Base-by-base conservation (phyloP, 2,329 filamentous ascomycete species). In the Talaromyces sp. region DNA sequence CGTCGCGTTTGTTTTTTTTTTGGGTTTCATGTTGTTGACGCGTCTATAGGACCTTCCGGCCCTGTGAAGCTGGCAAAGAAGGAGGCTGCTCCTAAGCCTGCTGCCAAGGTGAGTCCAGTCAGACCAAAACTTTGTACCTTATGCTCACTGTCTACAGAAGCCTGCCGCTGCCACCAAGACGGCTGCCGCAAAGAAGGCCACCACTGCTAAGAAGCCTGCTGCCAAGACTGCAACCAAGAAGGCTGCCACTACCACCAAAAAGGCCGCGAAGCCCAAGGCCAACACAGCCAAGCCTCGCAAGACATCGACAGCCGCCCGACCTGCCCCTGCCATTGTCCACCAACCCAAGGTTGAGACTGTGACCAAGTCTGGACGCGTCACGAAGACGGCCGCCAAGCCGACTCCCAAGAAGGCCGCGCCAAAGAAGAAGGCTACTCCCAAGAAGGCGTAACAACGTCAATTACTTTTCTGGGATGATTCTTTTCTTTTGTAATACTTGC, bases 51-150 rank as follows among this genome's bases (percentile, higher is more conserved):
- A 70, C 83, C 91, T 62, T 96, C 92, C 65, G 92, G 92, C 63
- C 89, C 91, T 67, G 91, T 94, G 78, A 96, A 96, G 88, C 88
- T 96, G 62, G 89, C 88, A 62, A 93, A 93, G 87, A 92, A 91
- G 82, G 83, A 84, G 59, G 60, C 72, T 57, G 70, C 74, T 54
- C 69, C 74, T 51, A 75, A 82, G 75, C 74, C 79, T 58, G 74
- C 75, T 61, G 65, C 72, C 35, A 76, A 75, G 72, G 69, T 70
- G 26, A 26, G 26, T 26, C 26, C 26, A 26, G 5, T 26, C 26
- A 26, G 26, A 26, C 3, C 3, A 26, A 26, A 26, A 26, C 26
- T 26, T 26, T 26, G 26, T 26, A 26, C 3, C 26, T 26, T 5
- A 67, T 65, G 63, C 58, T 62, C 56, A 56, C 17, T 32, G 4